A percentile compares a stretch with the other conserved stretches of the same genome.
phyloP scores from a whole-genome alignment of 495 filamentous ascomycete genomes.

The Aspergillus leporis region DNA sequence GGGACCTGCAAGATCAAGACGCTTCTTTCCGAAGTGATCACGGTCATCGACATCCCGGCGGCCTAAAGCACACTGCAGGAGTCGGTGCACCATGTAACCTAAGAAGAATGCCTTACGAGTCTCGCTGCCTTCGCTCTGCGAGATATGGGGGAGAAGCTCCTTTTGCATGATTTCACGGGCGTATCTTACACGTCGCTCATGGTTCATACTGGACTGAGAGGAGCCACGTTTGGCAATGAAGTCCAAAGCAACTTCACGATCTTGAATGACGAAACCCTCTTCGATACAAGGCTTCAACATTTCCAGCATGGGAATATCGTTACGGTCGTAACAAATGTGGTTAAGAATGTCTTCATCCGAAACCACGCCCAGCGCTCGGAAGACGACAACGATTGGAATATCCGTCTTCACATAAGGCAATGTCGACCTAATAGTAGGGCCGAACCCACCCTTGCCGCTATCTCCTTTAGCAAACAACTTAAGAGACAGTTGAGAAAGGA shows the following conservation, averaged over 20 bases:
- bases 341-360: conserved; percentile 98
- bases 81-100: conserved; percentile 96
- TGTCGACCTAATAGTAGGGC: conserved; percentile 83
- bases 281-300: conserved; percentile 96
- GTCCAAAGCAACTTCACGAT: conserved; percentile 91
- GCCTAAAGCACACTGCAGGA: conserved; percentile 88
- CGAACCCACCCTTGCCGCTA: conserved; percentile 71
- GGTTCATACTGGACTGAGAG: conserved; percentile 65
- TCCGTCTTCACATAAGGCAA: conserved; percentile 92
- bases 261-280: conserved; percentile 93
- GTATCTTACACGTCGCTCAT: conserved; percentile 85
- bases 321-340: conserved; percentile 93
- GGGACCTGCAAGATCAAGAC: conserved; percentile 92
- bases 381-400: conserved; percentile 90
- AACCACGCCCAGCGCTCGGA: conserved; percentile 92
- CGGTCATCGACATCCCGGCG: conserved; percentile 92
- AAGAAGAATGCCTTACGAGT: conserved; percentile 97
- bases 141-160: conserved; percentile 94
- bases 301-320: conserved; percentile 95
- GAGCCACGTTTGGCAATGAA: conserved; percentile 92
- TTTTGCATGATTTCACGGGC: conserved; percentile 94
- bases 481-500: conserved; percentile 86
- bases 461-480: conserved; percentile 87
- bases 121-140: conserved; percentile 93
- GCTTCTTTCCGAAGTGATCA: conserved; percentile 99